Evolutionary conservation across 805 yeast species (phyloP).

Genomic region (Jamesozyma hellenica): DNA sequence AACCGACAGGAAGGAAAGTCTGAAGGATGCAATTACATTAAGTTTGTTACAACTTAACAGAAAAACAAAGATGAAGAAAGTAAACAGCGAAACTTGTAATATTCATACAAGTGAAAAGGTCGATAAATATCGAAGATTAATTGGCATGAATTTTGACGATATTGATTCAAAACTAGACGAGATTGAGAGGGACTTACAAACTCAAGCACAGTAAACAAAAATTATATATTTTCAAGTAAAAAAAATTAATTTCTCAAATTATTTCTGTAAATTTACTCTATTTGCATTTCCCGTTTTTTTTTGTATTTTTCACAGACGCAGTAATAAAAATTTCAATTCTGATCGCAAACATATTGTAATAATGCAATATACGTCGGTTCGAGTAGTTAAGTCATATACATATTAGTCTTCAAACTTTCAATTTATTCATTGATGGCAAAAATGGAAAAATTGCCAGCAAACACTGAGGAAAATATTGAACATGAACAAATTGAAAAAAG

Average conservation of each 20-base stretch:
- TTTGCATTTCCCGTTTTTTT: too few species aligned
- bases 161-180: constrained; percentile 77
- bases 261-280: too few species aligned
- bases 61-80: constrained; percentile 32
- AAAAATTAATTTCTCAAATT: too few species aligned
- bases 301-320: too few species aligned
- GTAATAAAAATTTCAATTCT: too few species aligned
- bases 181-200: constrained; percentile 44
- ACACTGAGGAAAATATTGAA: background rate
- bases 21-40: constrained; percentile 32
- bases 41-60: constrained; percentile 46
- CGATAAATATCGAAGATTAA: constrained; percentile 69
- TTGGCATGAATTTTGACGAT: constrained; percentile 69
- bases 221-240: too few species aligned
- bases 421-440: too few species aligned
- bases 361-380: too few species aligned
- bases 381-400: too few species aligned
- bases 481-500: background rate
- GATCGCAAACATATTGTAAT: too few species aligned
- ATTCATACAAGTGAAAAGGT: constrained; percentile 43
- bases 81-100: constrained; percentile 40
- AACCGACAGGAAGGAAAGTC: constrained; percentile 7
- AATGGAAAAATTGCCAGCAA: background rate
- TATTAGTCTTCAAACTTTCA: too few species aligned
- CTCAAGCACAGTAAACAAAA: too few species aligned